Percentiles rank a stretch among this genome's conserved stretches.
Evolutionary conservation across 2,329 filamentous ascomycete species (phyloP).

Genomic region (Purpureocillium takamizusanense): DNA sequence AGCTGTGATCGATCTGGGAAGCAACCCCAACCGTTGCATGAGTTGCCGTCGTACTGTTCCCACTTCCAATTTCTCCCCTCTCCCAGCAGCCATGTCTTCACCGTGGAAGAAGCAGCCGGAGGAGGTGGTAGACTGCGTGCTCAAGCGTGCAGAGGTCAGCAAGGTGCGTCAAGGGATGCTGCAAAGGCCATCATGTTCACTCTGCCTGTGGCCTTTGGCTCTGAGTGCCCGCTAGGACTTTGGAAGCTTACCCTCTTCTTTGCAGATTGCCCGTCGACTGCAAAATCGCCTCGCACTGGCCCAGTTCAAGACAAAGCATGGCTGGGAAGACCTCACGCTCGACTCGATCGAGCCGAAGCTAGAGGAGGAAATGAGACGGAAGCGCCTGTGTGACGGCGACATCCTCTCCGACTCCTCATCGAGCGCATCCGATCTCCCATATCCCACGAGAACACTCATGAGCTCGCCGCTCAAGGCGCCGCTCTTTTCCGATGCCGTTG

Average conservation of each 20-base stretch:
- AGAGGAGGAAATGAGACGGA: conserved; percentile 68
- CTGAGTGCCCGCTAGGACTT: background rate
- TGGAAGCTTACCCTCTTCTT: too few relatives aligned
- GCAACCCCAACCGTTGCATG: too few relatives aligned
- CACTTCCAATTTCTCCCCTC: background rate
- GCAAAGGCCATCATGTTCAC: background rate
- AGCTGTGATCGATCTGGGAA: too few relatives aligned
- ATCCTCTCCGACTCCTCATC: conserved; percentile 81
- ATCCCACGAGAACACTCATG: conserved; percentile 59
- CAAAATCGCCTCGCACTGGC: conserved; percentile 92
- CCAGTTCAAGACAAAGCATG: conserved; percentile 94
- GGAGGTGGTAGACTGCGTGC: conserved; percentile 57
- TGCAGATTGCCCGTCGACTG: conserved; percentile 83
- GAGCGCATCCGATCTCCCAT: conserved; percentile 68
- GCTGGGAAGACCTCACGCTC: conserved; percentile 84
- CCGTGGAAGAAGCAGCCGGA: conserved; percentile 56
- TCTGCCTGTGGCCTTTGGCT: background rate
- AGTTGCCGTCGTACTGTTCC: too few relatives aligned
- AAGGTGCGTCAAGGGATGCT: conserved; percentile 44
- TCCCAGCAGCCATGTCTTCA: conserved; percentile 41
- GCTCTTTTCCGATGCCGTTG: conserved; percentile 76
- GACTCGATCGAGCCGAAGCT: conserved; percentile 79
- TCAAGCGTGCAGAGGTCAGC: conserved; percentile 66
- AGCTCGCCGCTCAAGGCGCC: conserved; percentile 79
- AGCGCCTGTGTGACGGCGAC: conserved; percentile 61